phyloP scores from a whole-genome alignment of 2,329 filamentous ascomycete genomes.

The Calonectria honghensis region DNA sequence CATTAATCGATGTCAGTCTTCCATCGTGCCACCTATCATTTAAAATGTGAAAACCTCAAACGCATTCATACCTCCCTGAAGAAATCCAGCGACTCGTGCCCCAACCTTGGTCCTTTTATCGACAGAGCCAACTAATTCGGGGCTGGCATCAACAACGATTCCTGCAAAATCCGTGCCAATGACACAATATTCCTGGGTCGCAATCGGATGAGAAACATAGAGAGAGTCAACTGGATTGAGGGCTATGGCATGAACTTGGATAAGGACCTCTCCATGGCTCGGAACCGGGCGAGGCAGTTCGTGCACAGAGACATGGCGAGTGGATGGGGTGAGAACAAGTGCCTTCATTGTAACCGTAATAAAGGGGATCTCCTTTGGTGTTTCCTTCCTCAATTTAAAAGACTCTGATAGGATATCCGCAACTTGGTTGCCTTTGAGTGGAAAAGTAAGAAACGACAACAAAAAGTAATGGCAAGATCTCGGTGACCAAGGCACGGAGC shows the following conservation, averaged over 20 bases:
- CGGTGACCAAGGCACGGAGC: background rate
- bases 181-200: conserved; percentile 52
- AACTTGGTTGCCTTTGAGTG: background rate
- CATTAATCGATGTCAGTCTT: background rate
- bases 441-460: background rate
- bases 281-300: conserved; percentile 47
- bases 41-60: background rate
- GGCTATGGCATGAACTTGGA: conserved; percentile 52
- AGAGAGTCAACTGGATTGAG: conserved; percentile 58
- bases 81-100: conserved; percentile 62
- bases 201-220: conserved; percentile 61
- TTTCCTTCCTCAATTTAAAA: background rate
- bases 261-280: conserved; percentile 45
- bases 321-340: conserved; percentile 46
- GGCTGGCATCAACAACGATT: conserved; percentile 50
- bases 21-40: background rate
- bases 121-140: conserved; percentile 31
- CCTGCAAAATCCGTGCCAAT: conserved; percentile 66
- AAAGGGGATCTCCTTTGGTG: background rate
- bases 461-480: background rate
- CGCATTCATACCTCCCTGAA: conserved; percentile 60
- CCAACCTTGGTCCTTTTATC: conserved; percentile 53
- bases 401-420: background rate
- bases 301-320: conserved; percentile 28
- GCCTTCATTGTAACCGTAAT: conserved; percentile 49